Evolutionary conservation across 305 asterid genomes (phyloP).

Genomic region (Fraxinus latifolia): DNA sequence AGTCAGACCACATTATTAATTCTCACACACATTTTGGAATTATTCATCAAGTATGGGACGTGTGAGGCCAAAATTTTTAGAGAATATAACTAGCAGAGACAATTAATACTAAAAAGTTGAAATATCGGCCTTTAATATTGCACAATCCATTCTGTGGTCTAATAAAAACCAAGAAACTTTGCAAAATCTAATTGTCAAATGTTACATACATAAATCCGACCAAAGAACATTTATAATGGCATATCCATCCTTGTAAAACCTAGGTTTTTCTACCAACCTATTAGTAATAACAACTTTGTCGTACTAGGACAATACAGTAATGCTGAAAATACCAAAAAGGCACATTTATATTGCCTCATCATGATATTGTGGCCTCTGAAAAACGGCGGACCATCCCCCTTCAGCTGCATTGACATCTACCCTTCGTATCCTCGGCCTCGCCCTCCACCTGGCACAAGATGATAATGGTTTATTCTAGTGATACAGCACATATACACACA

Average conservation of each 20-base stretch:
- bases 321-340: not conserved
- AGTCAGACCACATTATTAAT: not conserved
- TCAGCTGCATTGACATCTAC: not conserved
- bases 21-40: not conserved
- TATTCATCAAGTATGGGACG: not conserved
- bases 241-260: not conserved
- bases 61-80: not conserved
- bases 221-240: not conserved
- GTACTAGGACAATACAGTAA: not conserved
- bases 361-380: not conserved
- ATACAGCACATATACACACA: not conserved
- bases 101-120: not conserved
- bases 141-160: not conserved
- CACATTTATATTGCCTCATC: not conserved
- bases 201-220: not conserved
- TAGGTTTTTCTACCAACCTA: not conserved
- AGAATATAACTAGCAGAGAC: not conserved
- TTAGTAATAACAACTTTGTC: not conserved
- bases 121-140: not conserved
- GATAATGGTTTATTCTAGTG: not conserved
- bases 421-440: conserved; percentile 36
- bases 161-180: not conserved
- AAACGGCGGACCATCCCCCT: not conserved
- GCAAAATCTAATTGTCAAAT: not conserved
- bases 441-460: conserved; percentile 38